These are phyloP conservation scores for Alternaria atra DNA, from an alignment of 2,329 filamentous ascomycete species.

Conservation along the genomic window DNA sequence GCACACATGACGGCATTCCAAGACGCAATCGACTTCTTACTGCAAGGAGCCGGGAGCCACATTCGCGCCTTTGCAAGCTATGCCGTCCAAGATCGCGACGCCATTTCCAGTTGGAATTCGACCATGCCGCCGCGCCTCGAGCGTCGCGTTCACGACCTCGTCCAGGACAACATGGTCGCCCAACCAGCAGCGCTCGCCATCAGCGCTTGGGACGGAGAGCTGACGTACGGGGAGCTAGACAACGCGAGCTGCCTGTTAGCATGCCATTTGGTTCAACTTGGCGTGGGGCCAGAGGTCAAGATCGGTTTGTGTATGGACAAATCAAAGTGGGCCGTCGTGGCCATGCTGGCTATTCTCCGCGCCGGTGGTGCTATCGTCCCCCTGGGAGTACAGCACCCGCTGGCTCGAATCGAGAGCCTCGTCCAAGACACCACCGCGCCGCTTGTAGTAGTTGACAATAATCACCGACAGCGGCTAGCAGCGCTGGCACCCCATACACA, in stretches of 20 bases:
- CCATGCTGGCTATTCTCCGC: slow-evolving; percentile 55
- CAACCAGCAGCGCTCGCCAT: slow-evolving; percentile 5
- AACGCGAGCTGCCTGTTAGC: not conserved
- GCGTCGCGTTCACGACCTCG: slow-evolving; percentile 16
- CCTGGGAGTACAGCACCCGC: no score
- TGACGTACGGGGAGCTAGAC: slow-evolving; percentile 22
- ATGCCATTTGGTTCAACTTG: not conserved
- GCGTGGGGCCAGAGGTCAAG: not conserved
- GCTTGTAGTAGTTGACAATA: no score
- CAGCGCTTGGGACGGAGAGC: slow-evolving; percentile 16
- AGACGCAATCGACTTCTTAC: no score
- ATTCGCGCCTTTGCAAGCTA: no score
- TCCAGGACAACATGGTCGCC: not conserved
- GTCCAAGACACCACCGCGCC: no score
- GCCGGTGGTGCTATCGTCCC: slow-evolving; percentile 38
- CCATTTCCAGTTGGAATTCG: not conserved
- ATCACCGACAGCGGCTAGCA: no score
- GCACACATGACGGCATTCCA: no score
- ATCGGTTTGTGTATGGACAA: slow-evolving; percentile 41
- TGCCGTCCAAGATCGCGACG: no score
- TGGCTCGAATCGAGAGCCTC: no score
- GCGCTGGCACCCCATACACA: no score
- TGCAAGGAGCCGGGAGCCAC: no score
- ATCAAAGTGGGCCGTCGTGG: slow-evolving; percentile 35
- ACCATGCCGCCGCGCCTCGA: not conserved